Conservation (phyloP, 495 filamentous ascomycete genomes). For the Xeromyces bisporus region DNA sequence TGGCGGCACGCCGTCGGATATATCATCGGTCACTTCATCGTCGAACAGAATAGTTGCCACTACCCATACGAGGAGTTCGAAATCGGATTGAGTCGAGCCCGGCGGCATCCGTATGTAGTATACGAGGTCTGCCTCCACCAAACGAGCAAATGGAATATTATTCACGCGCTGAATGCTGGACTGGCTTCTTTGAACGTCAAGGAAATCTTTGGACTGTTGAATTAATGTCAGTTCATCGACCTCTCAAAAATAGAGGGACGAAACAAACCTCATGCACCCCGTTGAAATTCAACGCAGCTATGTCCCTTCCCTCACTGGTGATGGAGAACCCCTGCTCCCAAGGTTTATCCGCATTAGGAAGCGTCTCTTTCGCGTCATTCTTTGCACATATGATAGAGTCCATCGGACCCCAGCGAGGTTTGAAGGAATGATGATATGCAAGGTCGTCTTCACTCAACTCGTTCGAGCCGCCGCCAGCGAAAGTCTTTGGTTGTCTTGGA, state of each 20-base stretch:
- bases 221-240: neutral
- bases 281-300: constrained; percentile 16
- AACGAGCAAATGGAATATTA: constrained; percentile 21
- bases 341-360: constrained; percentile 9
- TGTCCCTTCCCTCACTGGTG: constrained; percentile 22
- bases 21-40: constrained; percentile 33
- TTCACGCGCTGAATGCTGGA: constrained; percentile 21
- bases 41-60: constrained; percentile 82
- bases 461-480: constrained; percentile 37
- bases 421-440: constrained; percentile 46
- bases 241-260: neutral
- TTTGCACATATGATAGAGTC: constrained; percentile 51
- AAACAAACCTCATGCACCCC: constrained; percentile 12
- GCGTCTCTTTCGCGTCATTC: constrained; percentile 10
- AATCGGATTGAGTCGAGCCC: constrained; percentile 9
- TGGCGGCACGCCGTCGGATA: constrained; percentile 25
- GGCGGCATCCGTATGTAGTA: constrained; percentile 19
- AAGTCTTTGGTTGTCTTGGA: constrained; percentile 53
- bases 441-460: constrained; percentile 41
- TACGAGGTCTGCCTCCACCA: constrained; percentile 16
- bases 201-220: constrained; percentile 17
- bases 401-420: constrained; percentile 63
- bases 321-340: constrained; percentile 23
- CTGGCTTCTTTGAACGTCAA: constrained; percentile 21
- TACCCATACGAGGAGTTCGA: constrained; percentile 27